phyloP scores from a whole-genome alignment of 306 rosid species.

The Vigna hirtella region DNA sequence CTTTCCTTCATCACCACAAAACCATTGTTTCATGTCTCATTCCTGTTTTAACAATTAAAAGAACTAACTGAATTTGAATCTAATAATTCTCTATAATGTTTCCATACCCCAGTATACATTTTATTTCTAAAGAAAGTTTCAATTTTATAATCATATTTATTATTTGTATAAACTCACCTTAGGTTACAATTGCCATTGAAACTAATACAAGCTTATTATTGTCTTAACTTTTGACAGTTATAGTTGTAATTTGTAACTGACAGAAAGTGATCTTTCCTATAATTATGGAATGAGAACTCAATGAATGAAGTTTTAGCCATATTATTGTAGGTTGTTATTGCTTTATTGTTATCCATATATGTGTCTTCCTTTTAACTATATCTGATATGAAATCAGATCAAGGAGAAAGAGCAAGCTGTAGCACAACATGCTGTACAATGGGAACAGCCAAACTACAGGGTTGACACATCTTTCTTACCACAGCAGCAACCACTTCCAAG shows the following conservation, averaged over 20 bases:
- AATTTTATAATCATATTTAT: not conserved
- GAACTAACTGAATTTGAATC: not conserved
- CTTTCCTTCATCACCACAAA: not conserved
- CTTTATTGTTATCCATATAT: not conserved
- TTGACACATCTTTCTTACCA: constrained; percentile 55
- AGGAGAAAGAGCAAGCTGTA: constrained; percentile 69
- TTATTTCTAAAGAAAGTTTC: not conserved
- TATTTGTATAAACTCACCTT: not conserved
- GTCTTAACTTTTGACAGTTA: not conserved
- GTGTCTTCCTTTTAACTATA: not conserved
- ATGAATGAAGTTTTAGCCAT: not conserved
- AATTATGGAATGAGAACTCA: not conserved
- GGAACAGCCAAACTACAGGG: constrained; percentile 65
- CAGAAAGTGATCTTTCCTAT: not conserved
- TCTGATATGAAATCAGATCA: constrained; percentile 60
- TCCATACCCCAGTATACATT: not conserved
- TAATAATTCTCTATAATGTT: not conserved
- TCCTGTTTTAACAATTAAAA: not conserved
- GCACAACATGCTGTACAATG: constrained; percentile 54
- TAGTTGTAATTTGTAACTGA: not conserved
- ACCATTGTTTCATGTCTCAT: constrained; percentile 6
- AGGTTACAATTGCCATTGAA: not conserved
- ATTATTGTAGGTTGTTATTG: not conserved
- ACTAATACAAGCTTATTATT: not conserved
- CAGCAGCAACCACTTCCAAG: constrained; percentile 61